Evolutionary conservation across 2,329 filamentous ascomycete species (phyloP), one percentile per base, ranked within the genome.

Genomic region (Ilyonectria robusta): DNA sequence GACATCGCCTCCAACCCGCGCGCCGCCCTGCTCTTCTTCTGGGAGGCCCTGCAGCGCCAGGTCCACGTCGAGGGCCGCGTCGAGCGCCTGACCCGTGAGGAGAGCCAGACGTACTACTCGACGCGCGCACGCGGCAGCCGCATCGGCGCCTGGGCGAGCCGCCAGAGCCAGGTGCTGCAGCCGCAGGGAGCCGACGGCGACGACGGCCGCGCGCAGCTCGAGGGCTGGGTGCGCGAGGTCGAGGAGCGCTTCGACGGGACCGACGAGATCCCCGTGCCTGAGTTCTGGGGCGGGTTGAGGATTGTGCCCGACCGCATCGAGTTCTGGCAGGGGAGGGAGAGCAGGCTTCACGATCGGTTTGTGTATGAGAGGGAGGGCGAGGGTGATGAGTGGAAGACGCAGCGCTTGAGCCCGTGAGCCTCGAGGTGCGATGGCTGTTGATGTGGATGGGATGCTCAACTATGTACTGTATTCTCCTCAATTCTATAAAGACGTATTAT

Each of bases 241-340:
- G 93, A 97, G 84, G 83, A 87, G 79, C 87, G 84, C 72, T 99
- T 97, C 78, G 87, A 91, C 47, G 93, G 90, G 2, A 77, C 88
- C 70, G 93, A 97, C 31, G 82, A 93, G 63, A 97, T 99, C 71
- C 95, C 95, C 1, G 91, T 98, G 56, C 96, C 96, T 4, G 91
- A 93, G 10, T 98, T 97, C 79, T 99, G 96, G 96, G 96, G 96
- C 33, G 96, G 96, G 0, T 79, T 98, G 79, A 90, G 95, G 74
- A 88, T 99, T 67, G 87, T 95, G 70, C 95, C 96, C 0, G 92
- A 94, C 77, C 89, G 90, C 74, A 87, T 99, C 55, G 96, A 99
- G 86, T 99, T 99, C 80, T 99, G 96, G 90, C 95, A 98, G 85
- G 96, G 96, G 3, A 88, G 96, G 75, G 88, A 94, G 78, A 97